Evolutionary conservation across 768 basidiomycete genomes (phyloP).

Genomic region (Cystobasidium ongulense): DNA sequence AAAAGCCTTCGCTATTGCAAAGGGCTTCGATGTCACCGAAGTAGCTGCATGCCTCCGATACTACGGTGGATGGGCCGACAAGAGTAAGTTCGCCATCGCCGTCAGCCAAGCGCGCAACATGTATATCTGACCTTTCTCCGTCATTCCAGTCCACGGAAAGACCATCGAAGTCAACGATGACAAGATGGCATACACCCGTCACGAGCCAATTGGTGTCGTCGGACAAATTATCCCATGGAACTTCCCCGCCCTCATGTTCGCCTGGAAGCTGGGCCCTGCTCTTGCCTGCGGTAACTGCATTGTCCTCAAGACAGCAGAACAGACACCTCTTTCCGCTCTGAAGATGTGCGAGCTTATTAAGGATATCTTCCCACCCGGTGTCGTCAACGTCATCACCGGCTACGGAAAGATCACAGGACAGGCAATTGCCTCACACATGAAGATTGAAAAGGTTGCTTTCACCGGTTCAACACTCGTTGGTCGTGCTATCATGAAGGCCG

Average conservation of each 20-base stretch:
- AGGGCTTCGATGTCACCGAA: slow-evolving; percentile 44
- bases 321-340: slow-evolving; percentile 41
- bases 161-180: slow-evolving; percentile 58
- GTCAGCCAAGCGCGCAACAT: too few species aligned
- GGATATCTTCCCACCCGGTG: slow-evolving; percentile 54
- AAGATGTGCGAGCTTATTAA: slow-evolving; percentile 50
- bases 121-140: background rate
- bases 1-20: slow-evolving; percentile 51
- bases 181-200: slow-evolving; percentile 61
- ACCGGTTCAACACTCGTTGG: slow-evolving; percentile 77
- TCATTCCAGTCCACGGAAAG: slow-evolving; percentile 45
- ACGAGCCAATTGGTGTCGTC: slow-evolving; percentile 55
- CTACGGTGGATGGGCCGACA: slow-evolving; percentile 87
- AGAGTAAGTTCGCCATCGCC: slow-evolving; percentile 46
- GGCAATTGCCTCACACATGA: slow-evolving; percentile 52
- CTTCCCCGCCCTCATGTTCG: slow-evolving; percentile 53
- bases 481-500: slow-evolving; percentile 67
- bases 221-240: slow-evolving; percentile 37
- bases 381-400: slow-evolving; percentile 67
- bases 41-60: slow-evolving; percentile 51
- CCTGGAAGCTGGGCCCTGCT: slow-evolving; percentile 53
- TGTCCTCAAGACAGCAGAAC: slow-evolving; percentile 64
- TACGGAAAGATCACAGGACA: slow-evolving; percentile 63
- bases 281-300: slow-evolving; percentile 70
- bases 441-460: slow-evolving; percentile 55